Percentiles rank a stretch among this genome's conserved stretches.
Evolutionary conservation across 116 monocot species (phyloP).

Genomic region (Trichopus zeylanicus): DNA sequence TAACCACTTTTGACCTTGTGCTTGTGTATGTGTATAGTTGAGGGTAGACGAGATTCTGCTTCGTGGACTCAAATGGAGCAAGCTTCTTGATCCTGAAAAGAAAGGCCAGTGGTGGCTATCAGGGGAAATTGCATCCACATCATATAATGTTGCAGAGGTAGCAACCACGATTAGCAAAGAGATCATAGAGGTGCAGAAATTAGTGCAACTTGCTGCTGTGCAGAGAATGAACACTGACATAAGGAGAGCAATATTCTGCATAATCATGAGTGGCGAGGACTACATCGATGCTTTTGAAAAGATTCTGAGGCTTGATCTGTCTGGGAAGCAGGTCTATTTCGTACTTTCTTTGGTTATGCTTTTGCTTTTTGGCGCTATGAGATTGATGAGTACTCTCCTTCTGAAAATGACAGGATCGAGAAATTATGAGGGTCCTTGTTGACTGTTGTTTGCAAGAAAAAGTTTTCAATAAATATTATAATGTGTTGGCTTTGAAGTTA

Average conservation of each 20-base stretch:
- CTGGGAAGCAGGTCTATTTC: slow-evolving; percentile 81
- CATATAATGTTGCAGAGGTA: slow-evolving; percentile 49
- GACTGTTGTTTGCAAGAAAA: slow-evolving; percentile 95
- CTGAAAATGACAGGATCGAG: slow-evolving; percentile 56
- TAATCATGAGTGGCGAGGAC: slow-evolving; percentile 97
- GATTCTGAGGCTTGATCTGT: slow-evolving; percentile 68
- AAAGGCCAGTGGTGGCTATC: slow-evolving; percentile 98
- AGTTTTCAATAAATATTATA: slow-evolving; percentile 88
- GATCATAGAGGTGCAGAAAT: slow-evolving; percentile 57
- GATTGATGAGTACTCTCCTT: not conserved
- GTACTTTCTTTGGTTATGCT: not conserved
- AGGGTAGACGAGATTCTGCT: slow-evolving; percentile 66
- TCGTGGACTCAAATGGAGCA: slow-evolving; percentile 75
- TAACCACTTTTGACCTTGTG: too few species aligned
- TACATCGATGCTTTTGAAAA: slow-evolving; percentile 97
- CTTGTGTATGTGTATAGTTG: slow-evolving; percentile 54
- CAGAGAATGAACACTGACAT: slow-evolving; percentile 95
- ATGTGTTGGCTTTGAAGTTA: slow-evolving; percentile 82
- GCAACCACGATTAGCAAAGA: slow-evolving; percentile 49
- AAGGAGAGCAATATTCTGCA: slow-evolving; percentile 87
- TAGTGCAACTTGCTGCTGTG: slow-evolving; percentile 73
- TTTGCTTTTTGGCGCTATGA: not conserved
- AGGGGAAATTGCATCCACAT: slow-evolving; percentile 30
- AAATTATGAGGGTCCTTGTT: slow-evolving; percentile 91
- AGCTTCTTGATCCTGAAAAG: slow-evolving; percentile 87